Conservation (phyloP, 2,329 filamentous ascomycete genomes). For the Purpureocillium lavendulum region DNA sequence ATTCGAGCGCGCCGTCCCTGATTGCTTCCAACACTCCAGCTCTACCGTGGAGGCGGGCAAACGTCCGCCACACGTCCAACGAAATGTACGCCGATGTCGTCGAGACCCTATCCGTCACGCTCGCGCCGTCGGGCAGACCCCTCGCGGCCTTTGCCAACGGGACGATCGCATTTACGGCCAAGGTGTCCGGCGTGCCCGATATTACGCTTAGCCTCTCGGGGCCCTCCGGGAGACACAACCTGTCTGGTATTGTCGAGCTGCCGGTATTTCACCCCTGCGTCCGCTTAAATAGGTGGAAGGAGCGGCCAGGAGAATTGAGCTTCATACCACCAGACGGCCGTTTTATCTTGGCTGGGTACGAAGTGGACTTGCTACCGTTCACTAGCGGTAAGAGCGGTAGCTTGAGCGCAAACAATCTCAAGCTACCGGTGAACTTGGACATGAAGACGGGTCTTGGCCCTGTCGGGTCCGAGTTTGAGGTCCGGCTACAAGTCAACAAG, state of each 20-base stretch:
- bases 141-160: conserved; percentile 83
- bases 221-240: conserved; percentile 70
- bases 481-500: conserved; percentile 64
- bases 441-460: conserved; percentile 72
- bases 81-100: conserved; percentile 95
- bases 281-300: conserved; percentile 79
- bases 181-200: conserved; percentile 91
- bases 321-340: conserved; percentile 93
- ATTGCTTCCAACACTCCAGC: conserved; percentile 40
- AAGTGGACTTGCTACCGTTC: conserved; percentile 79
- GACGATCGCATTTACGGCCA: conserved; percentile 88
- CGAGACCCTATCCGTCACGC: conserved; percentile 77
- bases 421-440: conserved; percentile 74
- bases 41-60: conserved; percentile 81
- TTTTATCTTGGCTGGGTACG: conserved; percentile 89
- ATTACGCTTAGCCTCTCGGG: conserved; percentile 73
- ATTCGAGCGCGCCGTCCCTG: conserved; percentile 29
- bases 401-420: conserved; percentile 55
- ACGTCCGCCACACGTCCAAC: conserved; percentile 92
- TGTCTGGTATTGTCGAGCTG: conserved; percentile 68
- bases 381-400: conserved; percentile 48
- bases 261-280: conserved; percentile 97
- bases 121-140: conserved; percentile 83
- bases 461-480: conserved; percentile 78
- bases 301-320: conserved; percentile 82